A percentile compares a stretch with the other conserved stretches of the same genome.
phyloP scores from a whole-genome alignment of 2,329 filamentous ascomycete genomes.

The Emericellopsis cladophorae region DNA sequence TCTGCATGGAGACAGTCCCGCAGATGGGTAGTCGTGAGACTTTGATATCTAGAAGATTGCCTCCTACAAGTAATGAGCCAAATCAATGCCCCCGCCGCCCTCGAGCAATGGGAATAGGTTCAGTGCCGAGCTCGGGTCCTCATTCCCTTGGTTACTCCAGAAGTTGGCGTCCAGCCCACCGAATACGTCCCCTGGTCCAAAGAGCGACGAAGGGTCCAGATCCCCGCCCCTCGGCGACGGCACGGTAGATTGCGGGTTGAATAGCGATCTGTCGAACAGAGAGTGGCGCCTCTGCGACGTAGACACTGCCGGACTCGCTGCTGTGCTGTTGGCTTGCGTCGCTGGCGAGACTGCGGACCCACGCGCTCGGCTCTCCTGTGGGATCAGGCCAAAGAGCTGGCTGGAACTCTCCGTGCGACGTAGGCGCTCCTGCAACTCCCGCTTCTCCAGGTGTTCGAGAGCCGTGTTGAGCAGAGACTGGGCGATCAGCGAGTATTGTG shows the following conservation, averaged over 20 bases:
- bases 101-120: conserved; percentile 40
- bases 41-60: too few species aligned
- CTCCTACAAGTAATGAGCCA: conserved; percentile 22
- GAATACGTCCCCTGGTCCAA: conserved; percentile 22
- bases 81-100: conserved; percentile 37
- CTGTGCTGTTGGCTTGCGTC: background rate
- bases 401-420: conserved; percentile 36
- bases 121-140: conserved; percentile 29
- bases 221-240: conserved; percentile 10
- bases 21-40: too few species aligned
- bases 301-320: background rate
- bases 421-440: conserved; percentile 31
- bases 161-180: conserved; percentile 26
- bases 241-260: conserved; percentile 11
- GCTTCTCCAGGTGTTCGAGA: conserved; percentile 31
- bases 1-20: too few species aligned
- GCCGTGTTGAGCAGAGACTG: conserved; percentile 34
- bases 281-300: too few species aligned
- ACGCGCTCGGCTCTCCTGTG: conserved; percentile 8
- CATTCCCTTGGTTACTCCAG: conserved; percentile 21
- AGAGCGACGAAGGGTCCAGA: conserved; percentile 20
- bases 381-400: conserved; percentile 36
- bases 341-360: background rate
- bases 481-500: conserved; percentile 39
- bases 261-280: conserved; percentile 10